A percentile compares a stretch with the other conserved stretches of the same genome.
Evolutionary conservation across 2,329 filamentous ascomycete species (phyloP).

Genomic region (Penicillium freii): DNA sequence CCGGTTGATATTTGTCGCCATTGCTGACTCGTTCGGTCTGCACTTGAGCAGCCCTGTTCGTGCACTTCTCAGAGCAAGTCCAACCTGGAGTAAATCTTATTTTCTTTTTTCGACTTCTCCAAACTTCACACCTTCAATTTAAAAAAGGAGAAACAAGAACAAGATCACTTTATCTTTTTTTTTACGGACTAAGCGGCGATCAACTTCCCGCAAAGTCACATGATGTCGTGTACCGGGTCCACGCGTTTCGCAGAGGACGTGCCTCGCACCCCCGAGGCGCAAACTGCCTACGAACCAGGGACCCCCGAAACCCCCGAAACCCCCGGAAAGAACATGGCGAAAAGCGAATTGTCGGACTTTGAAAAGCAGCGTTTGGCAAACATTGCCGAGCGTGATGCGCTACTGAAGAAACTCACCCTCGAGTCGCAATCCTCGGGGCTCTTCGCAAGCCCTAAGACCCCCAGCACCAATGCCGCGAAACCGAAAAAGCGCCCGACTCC

Average conservation of each 20-base stretch:
- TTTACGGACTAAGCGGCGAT: background rate
- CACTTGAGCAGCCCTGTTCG: background rate
- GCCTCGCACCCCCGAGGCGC: background rate
- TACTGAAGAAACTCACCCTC: constrained; percentile 72
- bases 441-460: constrained; percentile 54
- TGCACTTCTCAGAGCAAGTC: background rate
- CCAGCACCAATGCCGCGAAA: constrained; percentile 48
- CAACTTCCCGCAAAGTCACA: constrained; percentile 13
- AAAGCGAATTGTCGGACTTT: constrained; percentile 72
- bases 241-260: constrained; percentile 9
- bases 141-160: background rate
- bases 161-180: background rate
- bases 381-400: constrained; percentile 79
- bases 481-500: constrained; percentile 49
- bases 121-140: background rate
- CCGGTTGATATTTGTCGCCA: constrained; percentile 34
- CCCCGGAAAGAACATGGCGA: background rate
- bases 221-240: constrained; percentile 20
- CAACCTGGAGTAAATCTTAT: background rate
- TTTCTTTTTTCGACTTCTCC: background rate
- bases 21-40: constrained; percentile 12
- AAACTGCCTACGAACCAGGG: background rate
- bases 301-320: background rate
- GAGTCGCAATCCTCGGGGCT: constrained; percentile 68
- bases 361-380: constrained; percentile 82